These are phyloP conservation scores for Cytauxzoon felis DNA, from an alignment of 169 alveolate genomes.

Conservation along the genomic window DNA sequence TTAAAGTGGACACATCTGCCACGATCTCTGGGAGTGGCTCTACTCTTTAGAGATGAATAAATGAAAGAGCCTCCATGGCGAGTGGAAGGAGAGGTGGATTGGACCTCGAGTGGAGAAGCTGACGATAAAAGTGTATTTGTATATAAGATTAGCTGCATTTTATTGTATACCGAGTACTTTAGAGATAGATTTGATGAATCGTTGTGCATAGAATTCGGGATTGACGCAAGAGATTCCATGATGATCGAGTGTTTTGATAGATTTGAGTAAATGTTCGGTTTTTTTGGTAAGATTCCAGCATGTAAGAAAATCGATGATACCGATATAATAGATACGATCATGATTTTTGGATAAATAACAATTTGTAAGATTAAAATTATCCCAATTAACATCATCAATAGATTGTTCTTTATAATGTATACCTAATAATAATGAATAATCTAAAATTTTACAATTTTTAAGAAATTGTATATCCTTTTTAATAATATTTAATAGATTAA, in stretches of 20 bases:
- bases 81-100: no score
- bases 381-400: slow-evolving; percentile 63
- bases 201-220: slow-evolving; percentile 28
- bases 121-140: no score
- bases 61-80: no score
- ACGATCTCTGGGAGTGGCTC: no score
- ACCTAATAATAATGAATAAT: slow-evolving; percentile 89
- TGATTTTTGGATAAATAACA: slow-evolving; percentile 38
- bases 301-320: slow-evolving; percentile 71
- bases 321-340: slow-evolving; percentile 61
- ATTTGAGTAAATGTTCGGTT: slow-evolving; percentile 39
- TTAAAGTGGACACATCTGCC: no score
- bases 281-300: slow-evolving; percentile 59
- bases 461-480: slow-evolving; percentile 80
- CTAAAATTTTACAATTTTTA: slow-evolving; percentile 77
- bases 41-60: no score
- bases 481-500: slow-evolving; percentile 68
- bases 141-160: no score
- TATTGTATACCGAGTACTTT: no score
- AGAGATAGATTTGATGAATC: slow-evolving; percentile 28
- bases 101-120: no score
- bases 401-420: slow-evolving; percentile 72
- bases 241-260: slow-evolving; percentile 39
- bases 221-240: slow-evolving; percentile 53
- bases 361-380: slow-evolving; percentile 27